A percentile compares a stretch with the other conserved stretches of the same genome.
Conservation (phyloP, 805 yeast species). For the Clavispora fructus region DNA sequence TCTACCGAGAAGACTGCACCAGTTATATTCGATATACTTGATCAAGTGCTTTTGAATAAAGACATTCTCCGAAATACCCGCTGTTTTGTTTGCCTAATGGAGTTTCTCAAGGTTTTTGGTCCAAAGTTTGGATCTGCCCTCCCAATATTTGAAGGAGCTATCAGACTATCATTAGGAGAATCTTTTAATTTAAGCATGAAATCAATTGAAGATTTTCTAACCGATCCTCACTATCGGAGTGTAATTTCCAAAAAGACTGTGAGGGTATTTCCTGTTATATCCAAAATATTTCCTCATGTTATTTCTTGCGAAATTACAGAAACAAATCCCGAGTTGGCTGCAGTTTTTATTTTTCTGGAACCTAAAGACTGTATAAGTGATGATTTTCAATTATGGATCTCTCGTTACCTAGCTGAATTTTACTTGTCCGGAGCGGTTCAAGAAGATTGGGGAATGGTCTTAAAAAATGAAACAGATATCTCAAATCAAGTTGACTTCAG, state of each 20-base stretch:
- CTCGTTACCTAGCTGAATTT: conserved; percentile 11
- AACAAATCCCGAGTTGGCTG: not conserved
- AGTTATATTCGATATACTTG: not conserved
- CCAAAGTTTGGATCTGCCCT: not conserved
- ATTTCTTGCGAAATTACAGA: not conserved
- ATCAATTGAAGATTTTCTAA: not conserved
- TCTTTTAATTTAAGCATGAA: not conserved
- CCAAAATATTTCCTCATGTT: not conserved
- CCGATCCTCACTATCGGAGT: not conserved
- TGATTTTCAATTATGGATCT: conserved; percentile 4
- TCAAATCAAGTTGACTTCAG: not conserved
- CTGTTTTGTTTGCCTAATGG: not conserved
- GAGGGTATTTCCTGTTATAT: not conserved
- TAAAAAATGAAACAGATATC: not conserved
- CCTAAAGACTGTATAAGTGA: not conserved
- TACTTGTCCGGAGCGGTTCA: conserved; percentile 7
- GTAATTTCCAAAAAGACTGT: not conserved
- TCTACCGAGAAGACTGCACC: not conserved
- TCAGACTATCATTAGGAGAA: not conserved
- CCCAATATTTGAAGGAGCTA: not conserved
- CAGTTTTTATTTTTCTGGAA: conserved; percentile 1
- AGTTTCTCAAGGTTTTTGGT: not conserved
- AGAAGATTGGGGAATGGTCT: not conserved
- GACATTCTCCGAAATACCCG: not conserved
- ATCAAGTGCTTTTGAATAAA: not conserved